Base-by-base conservation (phyloP, 2,329 filamentous ascomycete genomes). In the Hypoxylon sp. region DNA sequence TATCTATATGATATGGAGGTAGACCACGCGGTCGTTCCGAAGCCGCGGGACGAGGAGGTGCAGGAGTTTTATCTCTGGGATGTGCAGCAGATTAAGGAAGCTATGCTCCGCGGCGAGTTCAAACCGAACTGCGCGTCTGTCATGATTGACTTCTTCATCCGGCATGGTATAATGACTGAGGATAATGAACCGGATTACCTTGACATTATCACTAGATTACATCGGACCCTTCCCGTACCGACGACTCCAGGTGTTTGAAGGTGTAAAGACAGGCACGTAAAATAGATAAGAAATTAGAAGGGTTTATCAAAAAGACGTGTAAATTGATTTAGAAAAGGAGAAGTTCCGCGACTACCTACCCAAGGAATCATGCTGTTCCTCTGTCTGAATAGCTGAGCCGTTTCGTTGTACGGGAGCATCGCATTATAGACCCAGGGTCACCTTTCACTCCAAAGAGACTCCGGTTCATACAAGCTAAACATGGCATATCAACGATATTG, bases 1-100 rank as follows among this genome's bases (percentile, higher is more conserved):
- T 93, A 91, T 73, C 81, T 92, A 21, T 94, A 91, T 76, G 91
- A 93, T 74, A 78, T 93, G 60, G 87, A 90, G 77, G 79, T 93
- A 2, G 73, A 72, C 2, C 50, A 66, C 41, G 84, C 85, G 38
- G 82, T 89, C 2, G 78, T 85, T 30, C 89, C 87, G 1, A 85
- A 84, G 73, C 90, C 90, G 0, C 83, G 84, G 5, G 91, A 93
- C 75, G 85, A 87, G 4, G 91, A 93, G 77, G 91, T 76, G 9
- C 68, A 74, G 13, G 67, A 61, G 3, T 76, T 93, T 2, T 86
- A 90, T 67, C 77, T 92, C 65, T 85, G 85, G 83, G 83, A 78
- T 3, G 79, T 92, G 34, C 70, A 74, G 5, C 69, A 77, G 72
- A 85, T 91, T 3, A 84, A 87, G 77, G 78, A 83, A 50, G 87